Conservation (phyloP, 108 stramenopile species). For the Conticribra guillardii region DNA sequence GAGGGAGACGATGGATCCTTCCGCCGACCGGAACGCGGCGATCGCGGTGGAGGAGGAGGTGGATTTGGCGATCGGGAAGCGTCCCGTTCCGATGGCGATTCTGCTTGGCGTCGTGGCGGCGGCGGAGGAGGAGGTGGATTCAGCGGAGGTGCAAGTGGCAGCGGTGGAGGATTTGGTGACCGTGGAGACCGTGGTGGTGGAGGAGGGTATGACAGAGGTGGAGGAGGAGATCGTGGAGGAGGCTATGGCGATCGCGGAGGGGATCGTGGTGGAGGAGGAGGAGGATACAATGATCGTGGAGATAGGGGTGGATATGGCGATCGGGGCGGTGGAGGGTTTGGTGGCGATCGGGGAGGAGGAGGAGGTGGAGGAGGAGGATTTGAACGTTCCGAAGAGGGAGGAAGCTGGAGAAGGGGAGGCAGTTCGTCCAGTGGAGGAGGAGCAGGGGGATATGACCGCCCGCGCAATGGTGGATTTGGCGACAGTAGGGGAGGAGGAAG, state of each 20-base stretch:
- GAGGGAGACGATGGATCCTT: conserved; percentile 77
- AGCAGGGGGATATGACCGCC: conserved; percentile 2
- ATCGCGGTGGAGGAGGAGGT: conserved; percentile 24
- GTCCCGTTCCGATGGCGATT: too few species aligned
- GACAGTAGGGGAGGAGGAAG: conserved; percentile 14
- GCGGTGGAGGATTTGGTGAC: conserved; percentile 11
- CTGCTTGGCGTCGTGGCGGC: conserved; percentile 18
- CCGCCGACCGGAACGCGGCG: conserved; percentile 44
- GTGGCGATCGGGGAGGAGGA: conserved; percentile 42
- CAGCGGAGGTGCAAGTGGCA: conserved; percentile 27
- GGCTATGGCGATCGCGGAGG: conserved; percentile 29
- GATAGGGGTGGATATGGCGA: conserved; percentile 33
- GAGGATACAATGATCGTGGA: conserved; percentile 15
- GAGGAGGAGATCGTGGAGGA: conserved; percentile 25
- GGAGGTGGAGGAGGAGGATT: conserved; percentile 25
- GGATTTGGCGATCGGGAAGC: conserved; percentile 42
- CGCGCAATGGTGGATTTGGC: conserved; percentile 15
- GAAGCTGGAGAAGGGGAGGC: conserved; percentile 18
- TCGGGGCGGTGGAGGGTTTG: conserved; percentile 16
- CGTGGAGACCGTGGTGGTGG: conserved; percentile 10
- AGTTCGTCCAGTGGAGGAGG: conserved; percentile 15
- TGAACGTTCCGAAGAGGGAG: conserved; percentile 40
- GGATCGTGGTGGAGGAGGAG: conserved; percentile 9
- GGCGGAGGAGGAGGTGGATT: conserved; percentile 27
- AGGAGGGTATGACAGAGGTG: conserved; percentile 36